Evolutionary conservation across 2,329 filamentous ascomycete genomes (phyloP).

Genomic region (Ceratocystis diversiconidia): DNA sequence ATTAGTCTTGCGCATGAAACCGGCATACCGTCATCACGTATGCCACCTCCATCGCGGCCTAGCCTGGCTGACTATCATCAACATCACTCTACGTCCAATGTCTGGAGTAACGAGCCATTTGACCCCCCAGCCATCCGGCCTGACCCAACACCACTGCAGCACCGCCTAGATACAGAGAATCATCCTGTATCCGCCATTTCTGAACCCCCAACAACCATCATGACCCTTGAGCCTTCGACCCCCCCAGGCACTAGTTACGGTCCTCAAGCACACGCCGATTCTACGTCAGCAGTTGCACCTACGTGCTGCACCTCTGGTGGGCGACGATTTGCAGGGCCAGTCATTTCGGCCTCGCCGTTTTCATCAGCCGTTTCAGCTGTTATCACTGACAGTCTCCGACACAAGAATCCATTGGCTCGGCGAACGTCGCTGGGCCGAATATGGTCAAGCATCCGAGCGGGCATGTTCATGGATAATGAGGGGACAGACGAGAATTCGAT

Average conservation of each 20-base stretch:
- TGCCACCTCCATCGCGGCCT: conserved; percentile 17
- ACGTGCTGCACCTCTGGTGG: conserved; percentile 23
- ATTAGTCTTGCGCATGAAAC: conserved; percentile 27
- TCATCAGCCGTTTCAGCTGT: conserved; percentile 45
- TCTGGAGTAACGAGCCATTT: not conserved
- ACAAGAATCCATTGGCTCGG: conserved; percentile 28
- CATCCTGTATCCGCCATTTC: conserved; percentile 21
- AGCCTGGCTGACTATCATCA: not conserved
- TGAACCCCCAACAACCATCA: conserved; percentile 22
- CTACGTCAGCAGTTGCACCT: conserved; percentile 19
- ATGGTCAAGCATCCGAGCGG: conserved; percentile 38
- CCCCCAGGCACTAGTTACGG: conserved; percentile 4
- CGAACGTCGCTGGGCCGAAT: conserved; percentile 34
- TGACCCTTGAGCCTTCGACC: conserved; percentile 19
- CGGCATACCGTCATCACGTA: conserved; percentile 27
- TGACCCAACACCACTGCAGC: conserved; percentile 10
- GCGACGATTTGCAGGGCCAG: conserved; percentile 32
- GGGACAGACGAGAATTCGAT: conserved; percentile 24
- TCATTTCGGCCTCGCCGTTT: conserved; percentile 46
- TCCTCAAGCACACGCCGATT: conserved; percentile 21
- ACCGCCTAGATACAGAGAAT: conserved; percentile 22
- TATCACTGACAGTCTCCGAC: conserved; percentile 40
- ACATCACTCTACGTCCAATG: conserved; percentile 1
- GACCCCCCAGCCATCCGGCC: conserved; percentile 25
- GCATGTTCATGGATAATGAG: conserved; percentile 39